Evolutionary conservation across 225 moss, liverwort and hornwort species (phyloP), one percentile per base, ranked within the genome.

Genomic region (Polytrichum formosum): DNA sequence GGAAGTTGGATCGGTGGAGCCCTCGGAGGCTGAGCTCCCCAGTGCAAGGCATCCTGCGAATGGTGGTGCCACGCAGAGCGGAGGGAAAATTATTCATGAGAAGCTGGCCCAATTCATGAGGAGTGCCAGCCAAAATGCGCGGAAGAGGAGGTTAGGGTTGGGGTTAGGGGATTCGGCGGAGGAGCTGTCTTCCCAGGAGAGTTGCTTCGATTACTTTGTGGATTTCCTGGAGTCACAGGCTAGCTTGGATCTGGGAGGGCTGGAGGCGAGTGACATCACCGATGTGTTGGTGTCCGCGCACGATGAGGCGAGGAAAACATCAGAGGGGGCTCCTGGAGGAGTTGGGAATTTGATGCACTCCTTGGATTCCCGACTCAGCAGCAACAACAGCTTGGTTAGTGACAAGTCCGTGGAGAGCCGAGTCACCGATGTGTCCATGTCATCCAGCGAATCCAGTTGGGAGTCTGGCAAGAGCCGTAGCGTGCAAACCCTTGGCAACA

Each of bases 371-470:
- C 73, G 75, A 54, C 86, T 83, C 6, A 86, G 82, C 20, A 86
- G 82, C 65, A 86, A 80, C 73, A 86, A 78, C 23, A 86, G 86
- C 72, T 76, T 86, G 28, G 82, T 82, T 27, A 86, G 85, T 53
- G 85, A 86, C 53, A 86, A 82, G 31, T 82, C 82, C 4, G 79
- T 66, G 20, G 82, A 79, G 53, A 86, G 82, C 56, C 61, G 79
- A 30, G 55, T 70, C 1, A 79, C 77, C 6, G 82, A 82, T 61
- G 76, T 78, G 64, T 46, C 46, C 46, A 13, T 46, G 46, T 46
- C 46, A 13, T 85, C 85, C 3, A 82, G 75, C 25, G 82, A 82
- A 55, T 76, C 77, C 4, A 82, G 79, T 53, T 79, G 75, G 79
- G 85, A 86, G 22, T 82, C 82, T 0, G 75, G 85, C 6, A 80